These are phyloP conservation scores for Neurospora sp. DNA, from an alignment of 495 filamentous ascomycete species.

Conservation along the genomic window DNA sequence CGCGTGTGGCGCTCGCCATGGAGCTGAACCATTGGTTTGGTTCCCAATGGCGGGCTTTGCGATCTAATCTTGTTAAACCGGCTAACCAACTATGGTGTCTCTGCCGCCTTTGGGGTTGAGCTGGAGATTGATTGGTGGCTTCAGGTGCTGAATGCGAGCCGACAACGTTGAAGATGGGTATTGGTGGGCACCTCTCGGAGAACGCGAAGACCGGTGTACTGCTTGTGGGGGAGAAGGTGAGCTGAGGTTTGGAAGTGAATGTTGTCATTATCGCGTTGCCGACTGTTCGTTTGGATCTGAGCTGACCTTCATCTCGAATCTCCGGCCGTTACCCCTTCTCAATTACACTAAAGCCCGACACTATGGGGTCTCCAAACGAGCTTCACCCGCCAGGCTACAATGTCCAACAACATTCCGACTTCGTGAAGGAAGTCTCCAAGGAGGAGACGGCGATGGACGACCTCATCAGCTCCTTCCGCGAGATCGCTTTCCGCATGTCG, in stretches of 20 bases:
- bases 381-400: background rate
- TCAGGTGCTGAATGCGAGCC: background rate
- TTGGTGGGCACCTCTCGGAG: background rate
- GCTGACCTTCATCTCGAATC: background rate
- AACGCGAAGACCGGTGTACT: background rate
- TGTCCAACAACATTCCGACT: background rate
- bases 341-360: no score
- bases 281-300: background rate
- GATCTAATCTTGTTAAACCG: background rate
- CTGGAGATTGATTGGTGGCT: background rate
- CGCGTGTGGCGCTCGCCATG: background rate
- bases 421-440: background rate
- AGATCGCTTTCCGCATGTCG: background rate
- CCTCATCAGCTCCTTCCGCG: background rate
- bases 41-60: background rate
- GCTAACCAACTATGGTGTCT: background rate
- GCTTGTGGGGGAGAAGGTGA: background rate
- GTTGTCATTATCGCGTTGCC: background rate
- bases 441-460: background rate
- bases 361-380: background rate
- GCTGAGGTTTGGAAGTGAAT: background rate
- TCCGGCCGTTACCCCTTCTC: background rate
- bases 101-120: background rate
- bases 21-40: background rate
- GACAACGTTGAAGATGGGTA: background rate